Evolutionary conservation across 1,139 yeast genomes (phyloP).

Genomic region (Geotrichum phurueaensis): DNA sequence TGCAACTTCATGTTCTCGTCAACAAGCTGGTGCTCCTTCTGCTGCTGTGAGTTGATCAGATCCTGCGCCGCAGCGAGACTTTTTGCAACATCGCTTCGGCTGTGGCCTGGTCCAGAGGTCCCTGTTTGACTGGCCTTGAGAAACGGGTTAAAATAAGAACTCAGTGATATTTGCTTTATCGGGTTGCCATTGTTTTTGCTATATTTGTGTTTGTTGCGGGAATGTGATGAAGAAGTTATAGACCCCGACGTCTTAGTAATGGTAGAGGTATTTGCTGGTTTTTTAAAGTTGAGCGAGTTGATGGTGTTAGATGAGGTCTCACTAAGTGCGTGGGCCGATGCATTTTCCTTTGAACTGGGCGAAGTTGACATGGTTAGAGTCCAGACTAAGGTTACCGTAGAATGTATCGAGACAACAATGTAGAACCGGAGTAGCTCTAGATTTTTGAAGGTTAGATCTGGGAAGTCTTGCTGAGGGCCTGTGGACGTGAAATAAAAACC

Average conservation of each 20-base stretch:
- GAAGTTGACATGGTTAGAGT: not conserved
- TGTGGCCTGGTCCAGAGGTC: not conserved
- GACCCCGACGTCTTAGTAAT: conserved; percentile 1
- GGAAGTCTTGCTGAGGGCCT: not conserved
- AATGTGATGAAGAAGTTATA: not conserved
- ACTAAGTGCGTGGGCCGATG: not conserved
- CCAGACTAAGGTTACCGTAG: not conserved
- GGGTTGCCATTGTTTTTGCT: not conserved
- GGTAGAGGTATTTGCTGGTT: not conserved
- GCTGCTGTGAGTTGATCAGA: not conserved
- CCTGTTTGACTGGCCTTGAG: not conserved
- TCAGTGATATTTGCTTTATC: conserved; percentile 1
- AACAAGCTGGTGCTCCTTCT: conserved; percentile 12
- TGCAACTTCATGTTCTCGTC: conserved; percentile 15
- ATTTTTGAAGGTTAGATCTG: not conserved
- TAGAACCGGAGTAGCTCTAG: not conserved
- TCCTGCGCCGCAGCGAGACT: conserved; percentile 4
- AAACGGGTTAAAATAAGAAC: not conserved
- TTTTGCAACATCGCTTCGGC: not conserved
- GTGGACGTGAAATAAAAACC: not conserved
- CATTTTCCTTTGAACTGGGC: not conserved
- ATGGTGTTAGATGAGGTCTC: not conserved
- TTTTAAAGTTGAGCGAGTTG: not conserved
- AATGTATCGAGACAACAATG: not conserved
- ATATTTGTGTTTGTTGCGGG: not conserved